phyloP scores from a whole-genome alignment of 805 yeast species.

The Teunomyces funiuensis region DNA sequence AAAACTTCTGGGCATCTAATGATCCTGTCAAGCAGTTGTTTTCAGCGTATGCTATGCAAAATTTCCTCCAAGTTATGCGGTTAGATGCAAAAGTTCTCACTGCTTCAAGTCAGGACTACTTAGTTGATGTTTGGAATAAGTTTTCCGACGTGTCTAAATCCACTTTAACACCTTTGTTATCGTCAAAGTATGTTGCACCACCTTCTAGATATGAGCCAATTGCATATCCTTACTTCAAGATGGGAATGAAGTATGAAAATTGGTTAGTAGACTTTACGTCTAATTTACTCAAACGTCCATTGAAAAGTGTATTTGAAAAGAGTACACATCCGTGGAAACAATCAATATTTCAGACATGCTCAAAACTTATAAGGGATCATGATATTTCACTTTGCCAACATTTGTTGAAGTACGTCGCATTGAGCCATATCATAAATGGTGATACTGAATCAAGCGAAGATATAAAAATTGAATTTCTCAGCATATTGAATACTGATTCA shows the following conservation, averaged over 20 bases:
- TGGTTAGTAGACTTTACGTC: constrained; percentile 77
- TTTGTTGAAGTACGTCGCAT: constrained; percentile 72
- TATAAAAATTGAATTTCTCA: constrained; percentile 58
- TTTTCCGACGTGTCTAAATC: constrained; percentile 68
- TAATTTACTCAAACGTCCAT: constrained; percentile 56
- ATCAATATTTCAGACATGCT: constrained; percentile 58
- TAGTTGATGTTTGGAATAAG: constrained; percentile 51
- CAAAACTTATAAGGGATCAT: constrained; percentile 65
- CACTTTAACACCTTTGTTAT: constrained; percentile 70
- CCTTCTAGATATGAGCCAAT: constrained; percentile 47
- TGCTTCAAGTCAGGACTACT: constrained; percentile 17
- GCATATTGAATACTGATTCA: constrained; percentile 51
- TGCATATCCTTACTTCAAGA: constrained; percentile 63
- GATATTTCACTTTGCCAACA: constrained; percentile 70
- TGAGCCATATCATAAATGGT: constrained; percentile 59
- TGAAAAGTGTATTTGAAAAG: constrained; percentile 12
- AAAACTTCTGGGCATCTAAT: constrained; percentile 85
- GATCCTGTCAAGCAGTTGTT: constrained; percentile 83
- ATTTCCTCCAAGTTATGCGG: constrained; percentile 65
- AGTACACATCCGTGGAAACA: constrained; percentile 16
- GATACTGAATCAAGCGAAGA: constrained; percentile 38
- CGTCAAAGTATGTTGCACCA: constrained; percentile 71
- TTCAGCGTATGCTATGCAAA: constrained; percentile 88
- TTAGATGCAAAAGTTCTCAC: constrained; percentile 30
- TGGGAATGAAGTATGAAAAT: constrained; percentile 52